These are phyloP conservation scores for Chytridium lagenaria DNA, from an alignment of 371 early-diverging fungal species.

Conservation along the genomic window DNA sequence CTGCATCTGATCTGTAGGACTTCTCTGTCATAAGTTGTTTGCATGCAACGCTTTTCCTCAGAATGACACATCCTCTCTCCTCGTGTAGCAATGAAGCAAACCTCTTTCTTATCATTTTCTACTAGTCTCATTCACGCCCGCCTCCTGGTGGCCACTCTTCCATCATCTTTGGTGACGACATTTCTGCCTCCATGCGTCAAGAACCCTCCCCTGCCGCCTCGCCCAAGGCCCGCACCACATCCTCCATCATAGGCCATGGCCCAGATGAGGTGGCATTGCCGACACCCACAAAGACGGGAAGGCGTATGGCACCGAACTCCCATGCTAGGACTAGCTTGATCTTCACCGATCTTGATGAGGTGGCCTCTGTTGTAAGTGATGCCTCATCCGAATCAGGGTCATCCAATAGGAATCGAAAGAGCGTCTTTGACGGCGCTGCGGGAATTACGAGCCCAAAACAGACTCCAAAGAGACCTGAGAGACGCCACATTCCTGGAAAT, in stretches of 20 bases:
- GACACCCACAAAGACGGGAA: neutral
- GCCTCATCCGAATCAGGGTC: neutral
- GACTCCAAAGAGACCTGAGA: neutral
- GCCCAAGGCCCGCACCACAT: neutral
- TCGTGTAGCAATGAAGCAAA: too few relatives aligned
- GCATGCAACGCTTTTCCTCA: too few relatives aligned
- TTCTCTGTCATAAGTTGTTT: too few relatives aligned
- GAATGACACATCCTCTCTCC: neutral
- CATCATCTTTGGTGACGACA: conserved; percentile 18
- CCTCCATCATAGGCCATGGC: conserved; percentile 4
- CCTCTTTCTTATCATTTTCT: too few relatives aligned
- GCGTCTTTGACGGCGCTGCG: neutral
- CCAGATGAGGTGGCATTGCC: neutral
- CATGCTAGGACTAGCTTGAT: neutral
- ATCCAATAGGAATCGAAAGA: neutral
- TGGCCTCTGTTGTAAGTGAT: conserved; percentile 1
- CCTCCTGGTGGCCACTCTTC: conserved; percentile 14
- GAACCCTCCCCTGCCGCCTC: conserved; percentile 4
- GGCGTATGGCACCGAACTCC: neutral
- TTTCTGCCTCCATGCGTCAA: neutral
- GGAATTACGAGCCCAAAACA: neutral
- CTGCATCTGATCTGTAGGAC: too few relatives aligned
- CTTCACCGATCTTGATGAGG: neutral
- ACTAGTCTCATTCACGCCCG: too few relatives aligned
- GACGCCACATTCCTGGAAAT: neutral